Evolutionary conservation across 768 basidiomycete species (phyloP).

Genomic region (Panaeolus papilionaceus): DNA sequence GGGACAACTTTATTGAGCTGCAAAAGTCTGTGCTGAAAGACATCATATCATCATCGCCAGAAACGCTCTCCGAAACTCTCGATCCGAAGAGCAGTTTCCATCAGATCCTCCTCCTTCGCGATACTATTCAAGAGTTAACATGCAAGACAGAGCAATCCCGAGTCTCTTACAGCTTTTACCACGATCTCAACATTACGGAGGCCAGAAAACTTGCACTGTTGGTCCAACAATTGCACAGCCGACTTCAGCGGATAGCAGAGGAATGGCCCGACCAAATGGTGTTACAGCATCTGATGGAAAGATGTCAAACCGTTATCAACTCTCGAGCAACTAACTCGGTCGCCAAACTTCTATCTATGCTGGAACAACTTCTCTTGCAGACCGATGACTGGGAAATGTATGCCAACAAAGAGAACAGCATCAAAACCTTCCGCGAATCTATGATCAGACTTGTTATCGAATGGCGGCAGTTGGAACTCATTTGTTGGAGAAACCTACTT

Average conservation of each 20-base stretch:
- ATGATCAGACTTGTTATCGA: constrained; percentile 79
- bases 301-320: constrained; percentile 68
- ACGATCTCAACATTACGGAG: constrained; percentile 77
- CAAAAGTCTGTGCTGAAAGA: constrained; percentile 36
- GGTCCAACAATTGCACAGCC: constrained; percentile 54
- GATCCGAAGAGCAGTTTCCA: constrained; percentile 58
- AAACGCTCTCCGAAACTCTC: constrained; percentile 45
- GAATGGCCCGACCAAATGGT: constrained; percentile 99
- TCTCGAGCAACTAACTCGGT: constrained; percentile 73
- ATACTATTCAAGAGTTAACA: constrained; percentile 28
- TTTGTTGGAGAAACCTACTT: constrained; percentile 85
- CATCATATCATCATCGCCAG: constrained; percentile 36
- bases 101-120: constrained; percentile 57
- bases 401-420: constrained; percentile 88
- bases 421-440: constrained; percentile 68
- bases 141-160: constrained; percentile 19
- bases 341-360: constrained; percentile 78
- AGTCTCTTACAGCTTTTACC: constrained; percentile 75
- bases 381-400: constrained; percentile 97
- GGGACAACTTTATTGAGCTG: constrained; percentile 37
- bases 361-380: constrained; percentile 87
- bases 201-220: constrained; percentile 63
- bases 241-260: constrained; percentile 61
- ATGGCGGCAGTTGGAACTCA: constrained; percentile 90
- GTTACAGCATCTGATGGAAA: constrained; percentile 79